phyloP scores from a whole-genome alignment of 1,284 basidiomycete species.

The Pseudozyma hubeiensis region DNA sequence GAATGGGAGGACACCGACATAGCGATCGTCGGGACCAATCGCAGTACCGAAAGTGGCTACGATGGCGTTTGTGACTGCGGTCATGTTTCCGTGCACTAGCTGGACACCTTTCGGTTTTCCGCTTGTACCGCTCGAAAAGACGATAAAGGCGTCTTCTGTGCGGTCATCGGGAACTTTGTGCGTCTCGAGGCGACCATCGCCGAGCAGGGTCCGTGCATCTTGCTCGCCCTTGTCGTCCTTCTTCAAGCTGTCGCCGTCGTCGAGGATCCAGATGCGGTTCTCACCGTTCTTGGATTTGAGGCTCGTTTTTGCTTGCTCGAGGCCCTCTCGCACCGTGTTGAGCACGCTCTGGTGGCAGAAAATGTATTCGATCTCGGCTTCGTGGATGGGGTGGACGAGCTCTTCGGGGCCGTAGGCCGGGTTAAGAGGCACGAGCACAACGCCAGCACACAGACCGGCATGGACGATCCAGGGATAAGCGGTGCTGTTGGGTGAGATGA shows the following conservation, averaged over 20 bases:
- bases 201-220: slow-evolving; percentile 49
- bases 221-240: slow-evolving; percentile 46
- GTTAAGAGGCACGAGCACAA: slow-evolving; percentile 59
- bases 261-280: slow-evolving; percentile 60
- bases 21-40: slow-evolving; percentile 40
- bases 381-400: slow-evolving; percentile 58
- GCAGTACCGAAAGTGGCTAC: slow-evolving; percentile 32
- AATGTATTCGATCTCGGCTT: slow-evolving; percentile 56
- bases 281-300: slow-evolving; percentile 42
- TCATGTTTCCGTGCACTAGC: slow-evolving; percentile 63
- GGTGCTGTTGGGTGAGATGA: slow-evolving; percentile 65
- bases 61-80: slow-evolving; percentile 50
- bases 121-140: slow-evolving; percentile 64
- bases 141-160: slow-evolving; percentile 54
- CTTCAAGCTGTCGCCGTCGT: slow-evolving; percentile 58
- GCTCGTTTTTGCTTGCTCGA: slow-evolving; percentile 43
- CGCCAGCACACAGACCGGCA: slow-evolving; percentile 54
- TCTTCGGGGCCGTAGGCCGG: slow-evolving; percentile 64
- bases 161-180: slow-evolving; percentile 48
- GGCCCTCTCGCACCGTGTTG: slow-evolving; percentile 44
- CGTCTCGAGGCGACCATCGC: slow-evolving; percentile 37
- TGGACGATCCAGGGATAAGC: slow-evolving; percentile 54
- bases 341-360: slow-evolving; percentile 55
- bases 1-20: slow-evolving; percentile 57
- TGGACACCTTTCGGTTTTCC: slow-evolving; percentile 67